Base-by-base conservation (phyloP, 208 protist species). In the Lotmaria passim region DNA sequence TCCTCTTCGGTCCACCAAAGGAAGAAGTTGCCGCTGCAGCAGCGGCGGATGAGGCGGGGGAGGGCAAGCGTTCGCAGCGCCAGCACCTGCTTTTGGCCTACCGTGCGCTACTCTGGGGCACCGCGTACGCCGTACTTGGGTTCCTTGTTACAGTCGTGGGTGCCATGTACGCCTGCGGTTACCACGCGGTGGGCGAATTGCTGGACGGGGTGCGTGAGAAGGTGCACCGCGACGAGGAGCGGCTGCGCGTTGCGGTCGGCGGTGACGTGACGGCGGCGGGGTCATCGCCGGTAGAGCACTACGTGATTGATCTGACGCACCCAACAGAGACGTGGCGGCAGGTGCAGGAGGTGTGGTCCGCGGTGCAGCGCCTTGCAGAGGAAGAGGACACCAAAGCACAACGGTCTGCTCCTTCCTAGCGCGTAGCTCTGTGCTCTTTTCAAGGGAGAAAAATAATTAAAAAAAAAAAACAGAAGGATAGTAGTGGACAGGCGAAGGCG, bases 1-100 rank as follows among this genome's bases (percentile, higher is more conserved):
- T 85, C 2, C 52, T 85, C 15, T 76, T 81, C 5, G 74, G 67
- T 3, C 66, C 53, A 0, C 48, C 69, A 2, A 69, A 71, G n/a
- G 73, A 73, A 26, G 69, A 70, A 24, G 67, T 56, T 30, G 52
- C 11, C 23, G 7, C 68, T 19, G 55, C 23, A n/a, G 33, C 57
- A 21, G 57, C 59, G 23, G 57, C 11, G 15, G 41, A 47, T 1
- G 66, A 33, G 26, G 30, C 38, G 43, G 21, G 19, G 26, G 30
- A 47, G 43, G 21, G 19, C 19, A n/a, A 24, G 10, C 31, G 21
- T 0, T 33, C 43, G 24, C 28, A 53, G n/a, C 67, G 73, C 6
- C 65, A 87, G 26, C 85, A 93, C 69, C 50, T 93, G 11, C 62
- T 87, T 30, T 69, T 96, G 1, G 90, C 90, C 6, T 96, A 89